A percentile compares a stretch with the other conserved stretches of the same genome.
phyloP scores from a whole-genome alignment of 192 early-diverging fungal species.

The Coemansia sp. region DNA sequence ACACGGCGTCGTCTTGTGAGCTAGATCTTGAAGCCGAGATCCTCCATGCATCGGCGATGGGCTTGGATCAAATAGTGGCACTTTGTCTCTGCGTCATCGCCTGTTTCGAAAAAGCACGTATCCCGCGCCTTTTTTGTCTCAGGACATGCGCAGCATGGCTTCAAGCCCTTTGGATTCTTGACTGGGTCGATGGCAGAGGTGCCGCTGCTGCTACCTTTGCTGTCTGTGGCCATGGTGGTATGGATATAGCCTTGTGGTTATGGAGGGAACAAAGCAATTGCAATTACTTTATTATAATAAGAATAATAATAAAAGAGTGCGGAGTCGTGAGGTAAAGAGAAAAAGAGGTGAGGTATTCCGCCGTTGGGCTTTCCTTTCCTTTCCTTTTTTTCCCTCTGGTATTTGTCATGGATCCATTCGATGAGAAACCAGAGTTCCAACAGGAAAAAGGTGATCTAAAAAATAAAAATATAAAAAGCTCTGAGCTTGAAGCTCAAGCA shows the following conservation, averaged over 20 bases:
- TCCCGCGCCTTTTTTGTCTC: conserved; percentile 92
- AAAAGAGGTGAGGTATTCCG: no score
- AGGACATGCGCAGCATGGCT: conserved; percentile 97
- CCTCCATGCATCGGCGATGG: conserved; percentile 89
- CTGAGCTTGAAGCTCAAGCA: no score
- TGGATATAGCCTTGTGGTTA: not conserved
- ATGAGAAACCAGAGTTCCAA: no score
- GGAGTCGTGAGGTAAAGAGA: no score
- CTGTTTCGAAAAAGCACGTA: conserved; percentile 81
- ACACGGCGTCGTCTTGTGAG: not conserved
- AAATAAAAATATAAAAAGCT: no score
- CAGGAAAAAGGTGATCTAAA: no score
- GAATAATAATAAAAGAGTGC: no score
- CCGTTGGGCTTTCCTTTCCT: no score
- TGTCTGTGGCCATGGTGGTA: not conserved
- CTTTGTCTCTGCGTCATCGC: conserved; percentile 72
- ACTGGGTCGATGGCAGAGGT: not conserved
- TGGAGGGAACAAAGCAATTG: no score
- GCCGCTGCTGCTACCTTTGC: not conserved
- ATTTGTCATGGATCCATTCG: no score
- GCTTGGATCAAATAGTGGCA: conserved; percentile 86
- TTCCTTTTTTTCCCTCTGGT: no score
- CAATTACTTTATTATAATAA: no score
- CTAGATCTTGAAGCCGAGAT: conserved; percentile 91
- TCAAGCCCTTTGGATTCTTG: conserved; percentile 42